phyloP scores from a whole-genome alignment of 2,329 filamentous ascomycete species.

The Neobulgaria alba region DNA sequence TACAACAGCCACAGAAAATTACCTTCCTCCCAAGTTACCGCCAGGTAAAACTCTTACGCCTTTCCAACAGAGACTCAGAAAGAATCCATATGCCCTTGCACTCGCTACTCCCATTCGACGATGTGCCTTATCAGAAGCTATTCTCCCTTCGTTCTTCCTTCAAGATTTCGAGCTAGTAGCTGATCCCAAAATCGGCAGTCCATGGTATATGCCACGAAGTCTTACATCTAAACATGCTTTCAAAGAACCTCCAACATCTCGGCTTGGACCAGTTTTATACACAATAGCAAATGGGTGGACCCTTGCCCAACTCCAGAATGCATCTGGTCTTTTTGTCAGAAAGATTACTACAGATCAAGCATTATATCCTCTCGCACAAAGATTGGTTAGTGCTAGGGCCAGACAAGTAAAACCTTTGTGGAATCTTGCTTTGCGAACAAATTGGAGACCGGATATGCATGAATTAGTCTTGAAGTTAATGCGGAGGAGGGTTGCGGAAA shows the following conservation, averaged over 20 bases:
- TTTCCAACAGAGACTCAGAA: conserved; percentile 48
- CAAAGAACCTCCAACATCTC: background rate
- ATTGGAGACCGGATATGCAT: conserved; percentile 49
- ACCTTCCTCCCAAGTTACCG: conserved; percentile 19
- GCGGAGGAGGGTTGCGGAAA: conserved; percentile 38
- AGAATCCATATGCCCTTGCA: conserved; percentile 57
- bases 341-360: background rate
- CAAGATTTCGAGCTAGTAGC: conserved; percentile 49
- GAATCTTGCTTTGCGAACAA: background rate
- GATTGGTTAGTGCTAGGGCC: background rate
- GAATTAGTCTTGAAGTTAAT: conserved; percentile 42
- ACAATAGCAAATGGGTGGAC: background rate
- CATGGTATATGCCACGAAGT: conserved; percentile 49
- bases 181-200: conserved; percentile 42
- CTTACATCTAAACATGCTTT: conserved; percentile 20
- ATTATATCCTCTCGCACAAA: background rate
- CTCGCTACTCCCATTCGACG: conserved; percentile 51
- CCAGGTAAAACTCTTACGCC: conserved; percentile 31
- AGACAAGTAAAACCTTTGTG: background rate
- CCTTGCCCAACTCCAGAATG: background rate
- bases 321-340: background rate
- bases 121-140: conserved; percentile 40
- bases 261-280: background rate
- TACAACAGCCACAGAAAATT: conserved; percentile 28
- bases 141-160: conserved; percentile 53